Conservation (phyloP, 306 rosid genomes). For the Sechiopsis laciniata region DNA sequence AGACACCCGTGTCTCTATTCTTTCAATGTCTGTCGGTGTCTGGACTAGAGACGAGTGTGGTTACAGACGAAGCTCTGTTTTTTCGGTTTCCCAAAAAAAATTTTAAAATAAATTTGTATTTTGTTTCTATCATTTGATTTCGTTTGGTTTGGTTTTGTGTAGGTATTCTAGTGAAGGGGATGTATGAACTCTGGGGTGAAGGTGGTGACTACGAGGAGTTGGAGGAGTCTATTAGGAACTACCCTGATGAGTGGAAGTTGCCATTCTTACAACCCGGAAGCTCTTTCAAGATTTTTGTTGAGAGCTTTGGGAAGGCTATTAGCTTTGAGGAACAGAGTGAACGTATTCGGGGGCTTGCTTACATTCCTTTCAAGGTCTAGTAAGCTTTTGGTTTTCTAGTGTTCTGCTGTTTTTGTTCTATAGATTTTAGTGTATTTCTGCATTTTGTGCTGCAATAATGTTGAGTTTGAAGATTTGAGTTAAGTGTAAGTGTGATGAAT, state of each 20-base stretch:
- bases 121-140: background rate
- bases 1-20: too few species aligned
- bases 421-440: background rate
- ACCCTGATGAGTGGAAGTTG: slow-evolving; percentile 64
- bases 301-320: slow-evolving; percentile 72
- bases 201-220: slow-evolving; percentile 70
- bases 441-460: background rate
- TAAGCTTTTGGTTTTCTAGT: slow-evolving; percentile 4
- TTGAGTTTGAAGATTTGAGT: background rate
- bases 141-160: slow-evolving; percentile 8
- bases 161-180: slow-evolving; percentile 95
- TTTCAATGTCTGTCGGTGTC: too few species aligned
- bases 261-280: slow-evolving; percentile 58
- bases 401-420: background rate
- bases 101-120: background rate
- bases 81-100: too few species aligned
- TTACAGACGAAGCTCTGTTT: too few species aligned
- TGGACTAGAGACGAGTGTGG: too few species aligned
- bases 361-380: slow-evolving; percentile 76
- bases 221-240: slow-evolving; percentile 52
- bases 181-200: slow-evolving; percentile 94
- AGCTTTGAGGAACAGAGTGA: slow-evolving; percentile 63
- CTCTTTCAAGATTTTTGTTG: slow-evolving; percentile 79
- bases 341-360: slow-evolving; percentile 58
- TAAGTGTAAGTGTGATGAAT: background rate